Evolutionary conservation across 495 filamentous ascomycete species (phyloP), one percentile per base, ranked within the genome.

Genomic region (Daldinia vernicosa): DNA sequence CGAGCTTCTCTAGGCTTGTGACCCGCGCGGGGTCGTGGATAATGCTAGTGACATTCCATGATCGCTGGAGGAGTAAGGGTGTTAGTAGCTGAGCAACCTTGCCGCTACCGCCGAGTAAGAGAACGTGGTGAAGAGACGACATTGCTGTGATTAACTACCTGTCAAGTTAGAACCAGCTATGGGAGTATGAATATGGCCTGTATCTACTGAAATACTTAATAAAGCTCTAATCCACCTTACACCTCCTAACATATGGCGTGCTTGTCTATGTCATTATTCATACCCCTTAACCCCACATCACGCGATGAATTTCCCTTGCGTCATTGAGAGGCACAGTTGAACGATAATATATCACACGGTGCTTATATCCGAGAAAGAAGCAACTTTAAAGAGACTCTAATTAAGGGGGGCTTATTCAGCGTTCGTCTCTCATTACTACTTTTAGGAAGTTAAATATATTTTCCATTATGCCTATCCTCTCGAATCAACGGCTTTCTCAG

Each of bases 101-200:
- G 79, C 93, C 93, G 82, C 92, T 92, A 71, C 92, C 92, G 67
- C 93, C 93, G 43, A 96, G 88, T 43, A 95, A 80, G 54, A 93
- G 87, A 60, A 93, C 87, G 73, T 89, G 77, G 60, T 77, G 82
- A 47, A 73, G 39, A 51, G 70, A 69, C 6, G 70, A 26, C 66
- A 69, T 72, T 6, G 15, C 63, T 64, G n/a, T 56, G 11, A 12
- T 30, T 22, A 17, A 39, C 35, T 40, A 33, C 1, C 9, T 43
- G 17, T 22, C n/a, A 28, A 17, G 35, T 14, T 40, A 11, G 7
- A 40, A 45, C 26, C 7, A 30, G 14, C 6, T 47, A 53, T n/a
- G 26, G 14, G 12, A 12, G 12, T 6, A 30, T 53, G 26, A 30
- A 17, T 15, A 28, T 4, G 50, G 26, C 14, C 14, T 5, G 17